phyloP scores from a whole-genome alignment of 805 yeast genomes.

The Wickerhamiella australiensis region DNA sequence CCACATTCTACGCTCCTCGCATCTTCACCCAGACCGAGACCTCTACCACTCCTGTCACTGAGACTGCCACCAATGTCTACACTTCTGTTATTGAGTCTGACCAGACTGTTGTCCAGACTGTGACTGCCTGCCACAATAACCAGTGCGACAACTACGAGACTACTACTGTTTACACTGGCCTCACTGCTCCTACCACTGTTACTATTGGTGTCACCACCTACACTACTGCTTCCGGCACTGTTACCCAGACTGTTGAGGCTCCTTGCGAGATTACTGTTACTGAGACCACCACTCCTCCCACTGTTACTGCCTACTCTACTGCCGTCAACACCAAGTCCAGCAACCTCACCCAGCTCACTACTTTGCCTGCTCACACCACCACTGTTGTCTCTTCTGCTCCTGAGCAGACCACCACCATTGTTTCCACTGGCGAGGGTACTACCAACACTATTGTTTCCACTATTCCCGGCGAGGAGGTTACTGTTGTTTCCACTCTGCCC shows the following conservation, averaged over 20 bases:
- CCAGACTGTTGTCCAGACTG: slow-evolving; percentile 10
- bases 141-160: slow-evolving; percentile 4
- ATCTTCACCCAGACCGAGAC: slow-evolving; percentile 11
- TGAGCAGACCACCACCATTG: slow-evolving; percentile 6
- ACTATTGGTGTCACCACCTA: slow-evolving; percentile 6
- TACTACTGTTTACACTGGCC: slow-evolving; percentile 6
- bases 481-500: slow-evolving; percentile 7
- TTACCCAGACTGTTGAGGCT: slow-evolving; percentile 9
- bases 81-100: background rate
- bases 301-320: slow-evolving; percentile 8
- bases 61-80: slow-evolving; percentile 9
- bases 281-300: slow-evolving; percentile 10
- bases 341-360: slow-evolving; percentile 1
- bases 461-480: slow-evolving; percentile 6
- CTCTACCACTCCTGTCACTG: slow-evolving; percentile 5
- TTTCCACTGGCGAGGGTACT: slow-evolving; percentile 10
- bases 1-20: slow-evolving; percentile 10
- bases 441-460: slow-evolving; percentile 7
- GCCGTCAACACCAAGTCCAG: background rate
- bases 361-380: slow-evolving; percentile 4
- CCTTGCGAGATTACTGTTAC: slow-evolving; percentile 10
- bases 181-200: slow-evolving; percentile 11
- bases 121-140: slow-evolving; percentile 6
- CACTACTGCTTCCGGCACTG: slow-evolving; percentile 3
- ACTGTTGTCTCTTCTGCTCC: slow-evolving; percentile 6